phyloP scores from a whole-genome alignment of 139 green algal species.

The Pleodorina starrii region DNA sequence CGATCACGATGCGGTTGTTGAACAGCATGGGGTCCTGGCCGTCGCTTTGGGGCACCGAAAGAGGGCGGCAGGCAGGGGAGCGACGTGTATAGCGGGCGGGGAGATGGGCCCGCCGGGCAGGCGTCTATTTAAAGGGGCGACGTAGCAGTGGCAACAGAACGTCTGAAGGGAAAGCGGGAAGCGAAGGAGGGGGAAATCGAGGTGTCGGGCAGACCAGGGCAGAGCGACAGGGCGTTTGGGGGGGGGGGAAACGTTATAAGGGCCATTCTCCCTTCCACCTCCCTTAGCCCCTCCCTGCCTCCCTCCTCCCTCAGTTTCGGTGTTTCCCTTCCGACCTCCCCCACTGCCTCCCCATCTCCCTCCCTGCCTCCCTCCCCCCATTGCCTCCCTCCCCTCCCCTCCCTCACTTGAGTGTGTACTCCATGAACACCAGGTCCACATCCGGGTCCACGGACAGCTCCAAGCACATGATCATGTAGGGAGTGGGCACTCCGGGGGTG shows the following conservation, averaged over 20 bases:
- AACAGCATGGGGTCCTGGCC: neutral
- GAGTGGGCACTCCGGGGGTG: constrained; percentile 32
- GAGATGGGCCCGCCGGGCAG: too few relatives aligned
- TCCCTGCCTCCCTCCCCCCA: neutral
- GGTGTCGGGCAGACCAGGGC: too few relatives aligned
- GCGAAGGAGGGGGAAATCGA: too few relatives aligned
- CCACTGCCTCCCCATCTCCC: too few relatives aligned
- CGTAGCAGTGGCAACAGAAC: too few relatives aligned
- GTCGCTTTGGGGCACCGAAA: neutral
- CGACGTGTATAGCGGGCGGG: too few relatives aligned
- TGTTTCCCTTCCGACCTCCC: too few relatives aligned
- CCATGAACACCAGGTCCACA: constrained; percentile 48
- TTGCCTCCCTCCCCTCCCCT: neutral
- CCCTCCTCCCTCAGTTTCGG: too few relatives aligned
- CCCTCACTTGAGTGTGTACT: constrained; percentile 49
- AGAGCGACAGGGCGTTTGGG: too few relatives aligned
- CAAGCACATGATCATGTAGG: constrained; percentile 53
- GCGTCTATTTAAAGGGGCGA: too few relatives aligned
- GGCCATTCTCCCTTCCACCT: neutral
- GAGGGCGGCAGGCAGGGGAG: neutral
- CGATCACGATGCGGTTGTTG: constrained; percentile 20
- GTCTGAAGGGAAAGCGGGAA: neutral
- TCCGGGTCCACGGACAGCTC: constrained; percentile 42
- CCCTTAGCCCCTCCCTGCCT: neutral
- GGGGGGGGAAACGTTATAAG: neutral